phyloP scores from a whole-genome alignment of 805 yeast species.

The Kluyveromyces wickerhamii region DNA sequence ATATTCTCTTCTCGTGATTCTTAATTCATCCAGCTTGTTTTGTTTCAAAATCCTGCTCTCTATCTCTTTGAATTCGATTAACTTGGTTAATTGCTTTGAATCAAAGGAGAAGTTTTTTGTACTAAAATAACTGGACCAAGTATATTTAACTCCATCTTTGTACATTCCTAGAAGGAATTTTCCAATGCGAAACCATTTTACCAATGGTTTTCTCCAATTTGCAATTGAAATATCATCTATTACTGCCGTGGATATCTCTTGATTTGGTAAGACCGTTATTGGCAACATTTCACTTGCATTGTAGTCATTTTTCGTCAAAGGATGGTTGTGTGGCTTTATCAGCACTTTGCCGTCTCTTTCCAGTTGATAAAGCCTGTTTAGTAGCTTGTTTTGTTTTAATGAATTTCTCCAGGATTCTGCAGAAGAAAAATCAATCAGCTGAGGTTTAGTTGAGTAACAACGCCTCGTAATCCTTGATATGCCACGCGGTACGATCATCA shows the following conservation, averaged over 20 bases:
- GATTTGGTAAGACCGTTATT: constrained; percentile 21
- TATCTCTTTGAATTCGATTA: constrained; percentile 27
- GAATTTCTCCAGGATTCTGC: not conserved
- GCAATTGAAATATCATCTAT: constrained; percentile 15
- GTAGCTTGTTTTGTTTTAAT: not conserved
- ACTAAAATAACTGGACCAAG: constrained; percentile 39
- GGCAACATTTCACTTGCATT: constrained; percentile 22
- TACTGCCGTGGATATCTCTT: constrained; percentile 25
- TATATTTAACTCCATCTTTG: constrained; percentile 47
- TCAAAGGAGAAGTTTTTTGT: constrained; percentile 23
- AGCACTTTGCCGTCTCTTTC: not conserved
- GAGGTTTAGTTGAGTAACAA: no score
- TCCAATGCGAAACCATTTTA: constrained; percentile 38
- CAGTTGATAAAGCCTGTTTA: not conserved
- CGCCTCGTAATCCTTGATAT: no score
- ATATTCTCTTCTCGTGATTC: constrained; percentile 38
- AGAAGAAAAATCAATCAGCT: constrained; percentile 3
- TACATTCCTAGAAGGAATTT: constrained; percentile 44
- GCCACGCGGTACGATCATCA: no score
- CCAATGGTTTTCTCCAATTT: constrained; percentile 20
- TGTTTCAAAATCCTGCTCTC: constrained; percentile 18
- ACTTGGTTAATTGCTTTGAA: constrained; percentile 14
- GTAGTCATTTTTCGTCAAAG: not conserved
- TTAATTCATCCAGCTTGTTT: constrained; percentile 23
- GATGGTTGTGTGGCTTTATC: not conserved